Conservation (phyloP, 148 eudicot species). For the Fallopia convolvulus region DNA sequence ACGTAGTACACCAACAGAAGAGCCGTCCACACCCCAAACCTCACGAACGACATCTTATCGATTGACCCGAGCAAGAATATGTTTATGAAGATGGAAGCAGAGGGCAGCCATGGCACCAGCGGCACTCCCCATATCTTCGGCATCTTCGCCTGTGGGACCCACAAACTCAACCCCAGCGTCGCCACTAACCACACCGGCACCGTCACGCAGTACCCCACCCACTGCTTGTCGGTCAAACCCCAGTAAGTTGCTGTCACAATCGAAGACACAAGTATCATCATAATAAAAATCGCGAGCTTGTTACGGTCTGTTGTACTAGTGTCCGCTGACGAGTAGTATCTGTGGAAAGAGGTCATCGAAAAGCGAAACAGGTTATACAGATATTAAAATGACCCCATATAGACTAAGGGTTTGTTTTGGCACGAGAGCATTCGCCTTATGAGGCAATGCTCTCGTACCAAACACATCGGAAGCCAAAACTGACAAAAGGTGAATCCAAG, state of each 20-base stretch:
- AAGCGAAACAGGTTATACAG: too few relatives aligned
- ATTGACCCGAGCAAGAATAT: constrained; percentile 61
- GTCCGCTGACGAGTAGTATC: constrained; percentile 29
- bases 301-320: constrained; percentile 23
- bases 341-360: background rate
- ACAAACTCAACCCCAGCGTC: constrained; percentile 23
- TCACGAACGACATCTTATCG: constrained; percentile 37
- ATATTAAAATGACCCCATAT: too few relatives aligned
- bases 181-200: constrained; percentile 38
- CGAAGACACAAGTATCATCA: constrained; percentile 31
- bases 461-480: too few relatives aligned
- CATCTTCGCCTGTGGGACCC: constrained; percentile 42
- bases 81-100: constrained; percentile 51
- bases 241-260: constrained; percentile 33
- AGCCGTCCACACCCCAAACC: constrained; percentile 44
- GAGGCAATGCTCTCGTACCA: too few relatives aligned
- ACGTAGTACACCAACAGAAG: constrained; percentile 46
- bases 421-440: too few relatives aligned
- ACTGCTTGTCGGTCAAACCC: constrained; percentile 20
- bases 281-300: constrained; percentile 27
- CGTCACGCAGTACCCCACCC: constrained; percentile 40
- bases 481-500: too few relatives aligned
- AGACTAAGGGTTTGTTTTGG: too few relatives aligned
- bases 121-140: constrained; percentile 66
- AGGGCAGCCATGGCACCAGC: constrained; percentile 60